A percentile compares a stretch with the other conserved stretches of the same genome.
These are phyloP conservation scores for Alisma plantagoaquatica DNA, from an alignment of 106 monocot species.

Conservation along the genomic window DNA sequence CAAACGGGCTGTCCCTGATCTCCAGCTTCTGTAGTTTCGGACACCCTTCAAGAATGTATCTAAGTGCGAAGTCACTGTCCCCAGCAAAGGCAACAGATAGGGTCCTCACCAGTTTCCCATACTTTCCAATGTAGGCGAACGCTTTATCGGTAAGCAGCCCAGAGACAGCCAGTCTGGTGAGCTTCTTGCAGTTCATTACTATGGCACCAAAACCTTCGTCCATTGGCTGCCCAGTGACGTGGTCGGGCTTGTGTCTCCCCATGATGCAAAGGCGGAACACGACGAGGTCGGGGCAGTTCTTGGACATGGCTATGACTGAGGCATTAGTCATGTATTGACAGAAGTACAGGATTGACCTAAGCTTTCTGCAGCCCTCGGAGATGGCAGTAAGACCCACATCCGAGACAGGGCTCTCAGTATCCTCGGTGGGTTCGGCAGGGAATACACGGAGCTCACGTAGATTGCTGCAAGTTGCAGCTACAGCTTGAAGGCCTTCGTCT, in stretches of 20 bases:
- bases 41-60: constrained; percentile 72
- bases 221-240: constrained; percentile 60
- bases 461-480: constrained; percentile 51
- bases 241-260: constrained; percentile 57
- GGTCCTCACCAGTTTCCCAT: constrained; percentile 68
- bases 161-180: constrained; percentile 72
- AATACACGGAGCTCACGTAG: constrained; percentile 62
- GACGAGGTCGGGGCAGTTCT: constrained; percentile 58
- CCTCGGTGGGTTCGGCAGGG: constrained; percentile 26
- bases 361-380: constrained; percentile 70
- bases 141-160: constrained; percentile 76
- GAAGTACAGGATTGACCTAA: constrained; percentile 74
- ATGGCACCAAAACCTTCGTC: constrained; percentile 86
- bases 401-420: constrained; percentile 49
- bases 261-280: constrained; percentile 89
- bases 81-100: constrained; percentile 90
- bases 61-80: constrained; percentile 46
- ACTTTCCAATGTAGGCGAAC: constrained; percentile 65
- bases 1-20: constrained; percentile 78
- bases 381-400: constrained; percentile 62
- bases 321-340: constrained; percentile 85
- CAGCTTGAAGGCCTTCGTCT: constrained; percentile 25
- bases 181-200: constrained; percentile 78
- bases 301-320: constrained; percentile 64
- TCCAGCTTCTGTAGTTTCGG: constrained; percentile 71